Conservation (phyloP, 192 early-diverging fungal genomes). For the Coemansia sp. region DNA sequence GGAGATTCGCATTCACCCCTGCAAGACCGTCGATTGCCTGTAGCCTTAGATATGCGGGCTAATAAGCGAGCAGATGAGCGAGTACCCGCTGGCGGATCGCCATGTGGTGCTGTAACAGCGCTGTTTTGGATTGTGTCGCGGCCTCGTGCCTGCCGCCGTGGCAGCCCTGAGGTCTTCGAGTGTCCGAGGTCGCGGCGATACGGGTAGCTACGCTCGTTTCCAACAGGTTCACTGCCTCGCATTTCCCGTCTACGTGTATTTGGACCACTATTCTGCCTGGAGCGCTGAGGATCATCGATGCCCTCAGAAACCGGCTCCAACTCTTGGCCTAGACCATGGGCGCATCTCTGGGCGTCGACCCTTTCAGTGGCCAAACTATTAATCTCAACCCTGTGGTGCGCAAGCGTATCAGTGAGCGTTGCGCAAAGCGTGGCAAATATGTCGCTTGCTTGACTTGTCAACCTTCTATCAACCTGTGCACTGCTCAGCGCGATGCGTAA, state of each 20-base stretch:
- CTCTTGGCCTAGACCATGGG: not conserved
- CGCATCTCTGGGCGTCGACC: not conserved
- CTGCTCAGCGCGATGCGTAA: not conserved
- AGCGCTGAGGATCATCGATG: not conserved
- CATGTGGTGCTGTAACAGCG: not conserved
- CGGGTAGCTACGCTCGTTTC: not conserved
- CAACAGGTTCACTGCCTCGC: not conserved
- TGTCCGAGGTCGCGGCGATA: not conserved
- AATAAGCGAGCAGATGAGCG: not conserved
- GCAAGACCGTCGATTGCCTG: not conserved
- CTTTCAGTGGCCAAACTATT: not conserved
- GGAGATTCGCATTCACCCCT: not conserved
- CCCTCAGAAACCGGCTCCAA: not conserved
- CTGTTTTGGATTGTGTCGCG: not conserved
- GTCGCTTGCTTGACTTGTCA: not conserved
- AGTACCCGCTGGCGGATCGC: not conserved
- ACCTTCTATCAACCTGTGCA: not conserved
- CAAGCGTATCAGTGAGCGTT: not conserved
- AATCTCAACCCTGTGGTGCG: not conserved
- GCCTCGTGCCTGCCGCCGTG: not conserved
- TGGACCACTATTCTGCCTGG: not conserved
- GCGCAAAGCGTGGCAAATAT: not conserved
- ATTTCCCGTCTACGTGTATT: not conserved
- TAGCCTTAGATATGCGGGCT: not conserved
- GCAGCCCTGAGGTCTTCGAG: not conserved